Evolutionary conservation across 768 basidiomycete species (phyloP).

Genomic region (Trametopsis cervina): DNA sequence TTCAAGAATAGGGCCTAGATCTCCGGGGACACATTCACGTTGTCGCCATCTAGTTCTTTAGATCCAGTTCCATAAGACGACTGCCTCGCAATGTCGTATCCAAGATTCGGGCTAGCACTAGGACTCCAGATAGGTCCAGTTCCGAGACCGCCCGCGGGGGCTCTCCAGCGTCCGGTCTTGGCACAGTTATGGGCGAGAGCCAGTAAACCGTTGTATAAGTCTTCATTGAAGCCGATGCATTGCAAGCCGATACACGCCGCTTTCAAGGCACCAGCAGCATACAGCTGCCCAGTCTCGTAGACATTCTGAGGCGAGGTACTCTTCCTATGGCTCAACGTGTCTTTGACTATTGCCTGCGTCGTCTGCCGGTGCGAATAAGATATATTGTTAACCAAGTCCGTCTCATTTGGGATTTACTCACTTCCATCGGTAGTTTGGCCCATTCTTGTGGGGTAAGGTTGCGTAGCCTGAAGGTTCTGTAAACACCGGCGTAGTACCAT

Average conservation of each 20-base stretch:
- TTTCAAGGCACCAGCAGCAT: slow-evolving; percentile 63
- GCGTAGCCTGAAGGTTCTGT: slow-evolving; percentile 58
- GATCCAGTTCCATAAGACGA: not conserved
- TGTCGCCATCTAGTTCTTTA: not conserved
- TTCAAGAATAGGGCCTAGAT: too few relatives aligned
- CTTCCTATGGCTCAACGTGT: slow-evolving; percentile 64
- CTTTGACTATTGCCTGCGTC: slow-evolving; percentile 58
- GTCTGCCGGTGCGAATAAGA: slow-evolving; percentile 36
- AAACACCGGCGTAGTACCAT: slow-evolving; percentile 83
- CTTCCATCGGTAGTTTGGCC: slow-evolving; percentile 60
- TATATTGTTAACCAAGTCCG: not conserved
- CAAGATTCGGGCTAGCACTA: not conserved
- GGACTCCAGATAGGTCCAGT: slow-evolving; percentile 10
- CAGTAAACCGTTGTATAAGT: slow-evolving; percentile 56
- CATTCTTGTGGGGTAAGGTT: slow-evolving; percentile 65
- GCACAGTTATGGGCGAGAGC: slow-evolving; percentile 50
- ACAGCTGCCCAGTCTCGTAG: slow-evolving; percentile 70
- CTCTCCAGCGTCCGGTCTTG: slow-evolving; percentile 25
- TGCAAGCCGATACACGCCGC: slow-evolving; percentile 69
- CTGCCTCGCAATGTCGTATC: not conserved
- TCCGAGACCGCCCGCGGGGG: not conserved
- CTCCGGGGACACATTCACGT: too few relatives aligned
- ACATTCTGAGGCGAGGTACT: slow-evolving; percentile 73
- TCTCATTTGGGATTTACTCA: slow-evolving; percentile 19
- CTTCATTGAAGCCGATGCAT: slow-evolving; percentile 70